phyloP scores from a whole-genome alignment of 2,329 filamentous ascomycete species.

The Dactylellina haptotyla region DNA sequence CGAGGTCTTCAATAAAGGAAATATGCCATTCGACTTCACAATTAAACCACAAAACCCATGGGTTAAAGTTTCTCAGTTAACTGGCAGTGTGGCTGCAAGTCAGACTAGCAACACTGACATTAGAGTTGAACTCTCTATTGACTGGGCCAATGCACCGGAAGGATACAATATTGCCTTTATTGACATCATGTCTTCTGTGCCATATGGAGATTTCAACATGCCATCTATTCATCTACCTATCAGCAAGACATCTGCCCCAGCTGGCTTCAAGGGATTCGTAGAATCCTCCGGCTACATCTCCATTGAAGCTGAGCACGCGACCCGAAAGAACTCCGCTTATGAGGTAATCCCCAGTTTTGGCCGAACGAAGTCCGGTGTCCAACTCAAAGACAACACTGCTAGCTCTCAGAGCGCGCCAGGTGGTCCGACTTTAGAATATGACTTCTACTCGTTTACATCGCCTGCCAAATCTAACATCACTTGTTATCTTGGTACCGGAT shows the following conservation, averaged over 20 bases:
- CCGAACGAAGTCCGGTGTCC: conserved; percentile 70
- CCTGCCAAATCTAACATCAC: conserved; percentile 63
- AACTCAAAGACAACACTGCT: conserved; percentile 67
- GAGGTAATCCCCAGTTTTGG: conserved; percentile 64
- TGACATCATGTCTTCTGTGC: conserved; percentile 58
- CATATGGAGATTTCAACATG: conserved; percentile 60
- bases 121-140: conserved; percentile 68
- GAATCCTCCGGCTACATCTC: conserved; percentile 70
- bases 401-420: conserved; percentile 66
- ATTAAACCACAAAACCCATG: conserved; percentile 66
- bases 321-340: conserved; percentile 63
- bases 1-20: conserved; percentile 72
- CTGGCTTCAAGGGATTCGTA: conserved; percentile 70
- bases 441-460: conserved; percentile 71
- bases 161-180: conserved; percentile 61
- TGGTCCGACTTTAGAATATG: conserved; percentile 69
- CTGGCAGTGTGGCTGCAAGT: conserved; percentile 65
- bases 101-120: conserved; percentile 64
- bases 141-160: conserved; percentile 66
- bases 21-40: conserved; percentile 66
- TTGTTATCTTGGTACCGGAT: conserved; percentile 65
- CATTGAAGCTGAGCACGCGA: conserved; percentile 67
- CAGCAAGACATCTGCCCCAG: conserved; percentile 65
- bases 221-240: conserved; percentile 68
- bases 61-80: conserved; percentile 66